Conservation (phyloP, 306 rosid genomes). For the Pterocarpus macrocarpus region DNA sequence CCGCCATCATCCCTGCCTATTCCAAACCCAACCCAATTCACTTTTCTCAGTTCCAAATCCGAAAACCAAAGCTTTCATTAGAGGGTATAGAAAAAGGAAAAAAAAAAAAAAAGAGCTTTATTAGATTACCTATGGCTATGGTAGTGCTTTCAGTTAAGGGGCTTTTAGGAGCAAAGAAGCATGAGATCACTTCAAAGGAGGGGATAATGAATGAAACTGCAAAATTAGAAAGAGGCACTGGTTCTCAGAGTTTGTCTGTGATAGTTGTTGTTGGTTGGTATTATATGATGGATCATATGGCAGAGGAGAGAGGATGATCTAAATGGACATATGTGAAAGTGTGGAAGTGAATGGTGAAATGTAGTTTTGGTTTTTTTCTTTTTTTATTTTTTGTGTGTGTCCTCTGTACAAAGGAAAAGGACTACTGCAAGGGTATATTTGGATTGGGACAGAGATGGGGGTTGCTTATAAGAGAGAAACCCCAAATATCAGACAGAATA, state of each 20-base stretch:
- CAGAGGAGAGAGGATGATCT: not conserved
- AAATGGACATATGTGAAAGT: not conserved
- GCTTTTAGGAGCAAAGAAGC: slow-evolving; percentile 20
- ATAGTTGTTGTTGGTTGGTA: slow-evolving; percentile 29
- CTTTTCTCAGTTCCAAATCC: not conserved
- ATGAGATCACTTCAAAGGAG: slow-evolving; percentile 30
- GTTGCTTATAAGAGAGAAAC: slow-evolving; percentile 57
- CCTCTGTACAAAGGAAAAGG: slow-evolving; percentile 36
- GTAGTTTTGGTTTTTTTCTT: slow-evolving; percentile 2
- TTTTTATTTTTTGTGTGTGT: not conserved
- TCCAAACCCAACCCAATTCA: not conserved
- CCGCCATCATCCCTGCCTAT: slow-evolving; percentile 76
- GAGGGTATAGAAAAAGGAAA: not conserved
- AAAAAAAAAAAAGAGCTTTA: too few relatives aligned
- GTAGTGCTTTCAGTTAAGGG: slow-evolving; percentile 18
- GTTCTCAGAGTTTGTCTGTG: slow-evolving; percentile 43
- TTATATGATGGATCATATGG: slow-evolving; percentile 5
- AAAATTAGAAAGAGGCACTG: slow-evolving; percentile 20
- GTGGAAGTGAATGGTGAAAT: slow-evolving; percentile 21
- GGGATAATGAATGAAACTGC: not conserved
- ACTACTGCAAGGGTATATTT: slow-evolving; percentile 44
- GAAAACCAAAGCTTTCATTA: not conserved
- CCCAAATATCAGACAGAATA: slow-evolving; percentile 62
- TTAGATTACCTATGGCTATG: slow-evolving; percentile 19
- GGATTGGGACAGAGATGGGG: slow-evolving; percentile 48